Conservation (phyloP, 176 grass and related monocot species). For the Calamus simplicifolius region DNA sequence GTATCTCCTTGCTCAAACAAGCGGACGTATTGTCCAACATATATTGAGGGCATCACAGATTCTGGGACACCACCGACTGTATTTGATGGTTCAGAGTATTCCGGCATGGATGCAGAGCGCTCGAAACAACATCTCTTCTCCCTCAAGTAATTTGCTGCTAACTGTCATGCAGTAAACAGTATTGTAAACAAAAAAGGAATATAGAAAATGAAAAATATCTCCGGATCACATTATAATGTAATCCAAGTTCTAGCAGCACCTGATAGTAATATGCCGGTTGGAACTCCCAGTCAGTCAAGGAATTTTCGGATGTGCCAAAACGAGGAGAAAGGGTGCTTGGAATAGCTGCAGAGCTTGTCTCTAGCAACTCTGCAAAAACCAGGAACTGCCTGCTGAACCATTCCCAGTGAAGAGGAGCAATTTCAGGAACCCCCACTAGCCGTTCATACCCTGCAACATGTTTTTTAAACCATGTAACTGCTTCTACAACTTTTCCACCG, state of each 20-base stretch:
- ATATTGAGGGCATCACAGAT: conserved; percentile 77
- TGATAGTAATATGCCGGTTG: conserved; percentile 99
- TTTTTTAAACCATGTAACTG: conserved; percentile 82
- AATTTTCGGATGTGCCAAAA: conserved; percentile 69
- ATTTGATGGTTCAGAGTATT: conserved; percentile 23
- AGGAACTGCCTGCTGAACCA: conserved; percentile 96
- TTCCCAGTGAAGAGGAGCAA: conserved; percentile 92
- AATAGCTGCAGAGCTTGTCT: conserved; percentile 59
- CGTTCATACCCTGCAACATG: conserved; percentile 63
- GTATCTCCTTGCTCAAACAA: conserved; percentile 93
- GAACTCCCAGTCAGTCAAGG: conserved; percentile 92
- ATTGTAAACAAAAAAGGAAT: conserved; percentile 28
- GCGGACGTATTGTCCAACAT: conserved; percentile 80
- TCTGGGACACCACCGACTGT: conserved; percentile 54
- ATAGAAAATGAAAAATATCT: conserved; percentile 28
- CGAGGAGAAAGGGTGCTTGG: conserved; percentile 57
- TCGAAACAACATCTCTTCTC: conserved; percentile 88
- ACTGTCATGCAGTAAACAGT: conserved; percentile 23
- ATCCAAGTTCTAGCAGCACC: conserved; percentile 31
- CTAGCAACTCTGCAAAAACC: conserved; percentile 88
- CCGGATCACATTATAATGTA: conserved; percentile 2
- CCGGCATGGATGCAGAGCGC: conserved; percentile 27
- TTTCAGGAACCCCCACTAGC: conserved; percentile 56
- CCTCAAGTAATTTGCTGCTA: conserved; percentile 88
- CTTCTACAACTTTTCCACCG: conserved; percentile 77